Percentiles rank a stretch among this genome's conserved stretches.
Evolutionary conservation across 495 filamentous ascomycete genomes (phyloP).

Genomic region (Chaetomidium leptoderma): DNA sequence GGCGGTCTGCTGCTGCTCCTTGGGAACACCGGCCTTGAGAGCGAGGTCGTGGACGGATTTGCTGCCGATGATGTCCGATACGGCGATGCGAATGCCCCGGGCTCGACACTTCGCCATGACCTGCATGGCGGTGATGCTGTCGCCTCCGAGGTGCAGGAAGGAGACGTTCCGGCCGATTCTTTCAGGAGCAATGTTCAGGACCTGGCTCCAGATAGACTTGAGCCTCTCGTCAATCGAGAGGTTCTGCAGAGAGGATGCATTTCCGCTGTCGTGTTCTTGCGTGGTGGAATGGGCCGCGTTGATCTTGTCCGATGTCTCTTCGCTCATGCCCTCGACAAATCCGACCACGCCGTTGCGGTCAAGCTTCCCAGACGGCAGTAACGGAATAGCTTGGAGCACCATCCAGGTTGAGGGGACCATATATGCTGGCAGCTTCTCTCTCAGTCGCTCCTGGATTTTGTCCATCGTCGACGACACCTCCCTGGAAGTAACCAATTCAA

Average conservation of each 20-base stretch:
- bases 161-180: conserved; percentile 24
- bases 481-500: conserved; percentile 10
- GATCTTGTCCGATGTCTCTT: conserved; percentile 18
- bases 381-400: conserved; percentile 47
- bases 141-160: conserved; percentile 32
- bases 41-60: conserved; percentile 26
- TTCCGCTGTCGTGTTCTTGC: neutral
- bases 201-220: conserved; percentile 46
- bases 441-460: conserved; percentile 28
- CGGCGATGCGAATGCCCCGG: conserved; percentile 17
- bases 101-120: conserved; percentile 20
- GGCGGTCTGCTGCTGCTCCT: neutral
- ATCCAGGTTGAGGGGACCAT: conserved; percentile 59
- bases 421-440: conserved; percentile 35
- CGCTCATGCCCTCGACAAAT: conserved; percentile 19
- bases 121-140: conserved; percentile 33
- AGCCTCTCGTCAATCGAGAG: conserved; percentile 18
- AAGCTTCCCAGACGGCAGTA: conserved; percentile 51
- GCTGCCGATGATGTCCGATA: conserved; percentile 24
- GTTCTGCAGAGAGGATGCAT: neutral
- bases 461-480: conserved; percentile 15
- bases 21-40: conserved; percentile 10
- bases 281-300: neutral
- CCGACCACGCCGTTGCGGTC: conserved; percentile 44
- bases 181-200: conserved; percentile 45